Percentiles rank a stretch among this genome's conserved stretches.
These are phyloP conservation scores for Heterococcus sp. DNA, from an alignment of 108 stramenopile species.

Conservation along the genomic window DNA sequence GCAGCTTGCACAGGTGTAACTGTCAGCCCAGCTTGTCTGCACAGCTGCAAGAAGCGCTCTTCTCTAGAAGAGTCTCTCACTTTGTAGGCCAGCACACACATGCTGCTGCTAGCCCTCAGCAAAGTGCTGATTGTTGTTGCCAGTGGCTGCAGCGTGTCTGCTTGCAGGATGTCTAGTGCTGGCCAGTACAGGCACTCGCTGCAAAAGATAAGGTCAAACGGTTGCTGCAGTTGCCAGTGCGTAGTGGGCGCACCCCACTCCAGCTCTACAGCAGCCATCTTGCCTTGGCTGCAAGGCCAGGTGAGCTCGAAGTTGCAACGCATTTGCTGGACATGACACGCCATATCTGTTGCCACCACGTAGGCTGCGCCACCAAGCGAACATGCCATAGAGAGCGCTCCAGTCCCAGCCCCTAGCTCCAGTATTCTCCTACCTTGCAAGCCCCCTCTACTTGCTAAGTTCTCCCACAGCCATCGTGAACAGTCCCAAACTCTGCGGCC, in stretches of 20 bases:
- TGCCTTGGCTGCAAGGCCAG: conserved; percentile 5
- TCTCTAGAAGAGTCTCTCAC: not conserved
- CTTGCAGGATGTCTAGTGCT: conserved; percentile 35
- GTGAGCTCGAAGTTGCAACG: not conserved
- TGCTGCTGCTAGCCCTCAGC: not conserved
- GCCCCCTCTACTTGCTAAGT: not conserved
- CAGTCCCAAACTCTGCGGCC: conserved; percentile 30
- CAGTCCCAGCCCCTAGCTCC: conserved; percentile 56
- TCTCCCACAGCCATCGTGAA: conserved; percentile 9
- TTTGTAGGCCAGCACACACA: not conserved
- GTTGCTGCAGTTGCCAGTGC: not conserved
- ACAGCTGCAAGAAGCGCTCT: not conserved
- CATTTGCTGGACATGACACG: conserved; percentile 42
- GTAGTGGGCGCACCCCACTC: not conserved
- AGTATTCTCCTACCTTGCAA: conserved; percentile 39
- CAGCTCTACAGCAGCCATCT: not conserved
- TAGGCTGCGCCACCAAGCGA: conserved; percentile 28
- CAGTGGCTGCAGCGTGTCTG: conserved; percentile 29
- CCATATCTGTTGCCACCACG: conserved; percentile 48
- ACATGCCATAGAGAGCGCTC: conserved; percentile 44
- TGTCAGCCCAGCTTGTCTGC: not conserved
- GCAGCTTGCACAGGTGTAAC: too few species aligned
- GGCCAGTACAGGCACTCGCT: conserved; percentile 45
- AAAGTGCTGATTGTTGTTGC: conserved; percentile 4
- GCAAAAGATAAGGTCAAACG: conserved; percentile 20